Base-by-base conservation (phyloP, 2,329 filamentous ascomycete species). In the Fusarium bulbicola region DNA sequence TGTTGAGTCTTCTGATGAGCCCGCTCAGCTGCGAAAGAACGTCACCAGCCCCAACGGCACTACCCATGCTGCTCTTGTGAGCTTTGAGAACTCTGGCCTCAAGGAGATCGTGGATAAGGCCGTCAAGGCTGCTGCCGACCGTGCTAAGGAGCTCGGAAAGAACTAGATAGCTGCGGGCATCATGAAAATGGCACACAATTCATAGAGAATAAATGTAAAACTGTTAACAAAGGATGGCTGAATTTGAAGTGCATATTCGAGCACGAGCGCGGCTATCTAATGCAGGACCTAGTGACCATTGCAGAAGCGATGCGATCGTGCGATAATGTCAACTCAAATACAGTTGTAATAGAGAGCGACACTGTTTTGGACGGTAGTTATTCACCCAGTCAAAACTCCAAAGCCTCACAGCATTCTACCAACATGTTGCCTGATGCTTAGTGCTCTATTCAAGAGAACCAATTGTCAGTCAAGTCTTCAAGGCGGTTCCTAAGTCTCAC, bases 11-110 rank as follows among this genome's bases (percentile, higher is more conserved):
- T 78, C 82, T 7, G 85, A 86, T 6, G 80, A 82, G 39, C 85
- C 86, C 0, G 75, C 82, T 1, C 85, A 87, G 79, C 80, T 87
- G 56, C 82, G 86, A 60, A 85, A 81, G 73, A 87, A 87, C 75
- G 86, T 87, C 57, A 87, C 86, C 11, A 87, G 86, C 79, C 86
- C 86, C 30, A 87, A 86, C 70, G 86, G 86, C 36, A 87, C 86
- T 7, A 87, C 86, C 1, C 80, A 86, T 46, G 86, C 86, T 18
- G 86, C 85, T 1, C 80, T 87, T 21, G 79, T 85, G 63, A 86
- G 84, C 75, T 87, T 87, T 40, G 84, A 86, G 72, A 79, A 80
- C 34, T 82, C 82, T 1, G 83, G 83, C 0, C 80, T 87, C 49
- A 80, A 83, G 74, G 81, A 80, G 0, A 82, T 84, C 39, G 85